phyloP scores from a whole-genome alignment of 129 eudicot species.

The Chrysanthemum makinoi region DNA sequence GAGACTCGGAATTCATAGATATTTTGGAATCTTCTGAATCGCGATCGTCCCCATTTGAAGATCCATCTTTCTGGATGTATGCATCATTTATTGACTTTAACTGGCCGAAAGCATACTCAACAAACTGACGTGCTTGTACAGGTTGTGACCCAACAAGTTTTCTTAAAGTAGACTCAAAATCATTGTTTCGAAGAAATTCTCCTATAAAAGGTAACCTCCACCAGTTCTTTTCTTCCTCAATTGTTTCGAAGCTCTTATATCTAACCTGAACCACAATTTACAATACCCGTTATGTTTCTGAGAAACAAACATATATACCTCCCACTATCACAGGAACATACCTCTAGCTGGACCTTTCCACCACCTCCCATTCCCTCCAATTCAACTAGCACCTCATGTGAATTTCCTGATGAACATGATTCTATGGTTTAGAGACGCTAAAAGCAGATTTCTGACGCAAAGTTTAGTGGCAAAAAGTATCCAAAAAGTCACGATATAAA shows the following conservation, averaged over 20 bases:
- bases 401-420: slow-evolving; percentile 47
- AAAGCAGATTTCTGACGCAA: no score
- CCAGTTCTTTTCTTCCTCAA: slow-evolving; percentile 73
- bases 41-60: slow-evolving; percentile 20
- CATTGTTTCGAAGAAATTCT: slow-evolving; percentile 69
- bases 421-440: neutral
- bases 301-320: no score
- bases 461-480: slow-evolving; percentile 10
- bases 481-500: neutral
- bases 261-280: slow-evolving; percentile 49
- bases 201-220: slow-evolving; percentile 79
- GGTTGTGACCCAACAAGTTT: slow-evolving; percentile 79
- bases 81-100: slow-evolving; percentile 65
- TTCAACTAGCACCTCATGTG: slow-evolving; percentile 80
- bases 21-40: slow-evolving; percentile 19
- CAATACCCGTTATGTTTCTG: no score
- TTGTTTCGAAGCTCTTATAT: slow-evolving; percentile 78
- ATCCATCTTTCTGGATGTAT: slow-evolving; percentile 42
- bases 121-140: slow-evolving; percentile 91
- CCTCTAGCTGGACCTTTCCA: slow-evolving; percentile 93
- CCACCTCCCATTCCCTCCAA: slow-evolving; percentile 99
- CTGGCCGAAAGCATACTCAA: slow-evolving; percentile 87
- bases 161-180: slow-evolving; percentile 72
- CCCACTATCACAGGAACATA: slow-evolving; percentile 20
- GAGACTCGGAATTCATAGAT: slow-evolving; percentile 15